Base-by-base conservation (phyloP, 495 filamentous ascomycete species). In the Penicillium coprophilum region DNA sequence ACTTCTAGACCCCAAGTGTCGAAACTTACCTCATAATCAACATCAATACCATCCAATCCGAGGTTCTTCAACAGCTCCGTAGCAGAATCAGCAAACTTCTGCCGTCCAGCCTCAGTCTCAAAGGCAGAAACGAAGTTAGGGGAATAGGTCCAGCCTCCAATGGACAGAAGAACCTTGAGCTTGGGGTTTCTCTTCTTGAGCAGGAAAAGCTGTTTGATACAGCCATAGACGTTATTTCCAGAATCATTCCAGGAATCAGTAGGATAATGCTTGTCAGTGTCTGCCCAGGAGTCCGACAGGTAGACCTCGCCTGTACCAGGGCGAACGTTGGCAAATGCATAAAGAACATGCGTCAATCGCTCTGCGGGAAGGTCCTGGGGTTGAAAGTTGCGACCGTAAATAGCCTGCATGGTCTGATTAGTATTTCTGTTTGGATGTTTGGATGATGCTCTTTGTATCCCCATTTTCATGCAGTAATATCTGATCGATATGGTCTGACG, bases 201-300 rank as follows among this genome's bases (percentile, higher is more conserved):
- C 5, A 95, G 76, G 71, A 85, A 88, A 10, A 96, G 80, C 73
- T 96, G 90, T 77, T 96, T 96, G 27, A 92, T 65, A 70, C 87
- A 92, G 44, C 91, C 91, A 75, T 95, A 96, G 52, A 94, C 79
- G 71, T 96, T 94, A 46, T 79, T 87, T 20, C 87, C 82, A n/a
- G 56, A 46, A 45, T 88, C 84, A 60, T 80, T 82, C 83, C 82
- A 85, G 39, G 87, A 88, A 72, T 96, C 91, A 32, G 77, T 78
- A n/a, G 88, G 74, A 61, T 88, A 92, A 69, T 89, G 90, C 68
- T 91, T 94, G 58, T 96, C 73, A 4, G 76, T 69, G 58, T 91
- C 87, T 55, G 85, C 81, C 71, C 90, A 94, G 4, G 87, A 88
- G 57, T 96, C 91, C 39, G 85, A 87, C n/a, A 96, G 81, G 15